These are phyloP conservation scores for Prunus campanulata DNA, from an alignment of 306 rosid genomes.

Conservation along the genomic window DNA sequence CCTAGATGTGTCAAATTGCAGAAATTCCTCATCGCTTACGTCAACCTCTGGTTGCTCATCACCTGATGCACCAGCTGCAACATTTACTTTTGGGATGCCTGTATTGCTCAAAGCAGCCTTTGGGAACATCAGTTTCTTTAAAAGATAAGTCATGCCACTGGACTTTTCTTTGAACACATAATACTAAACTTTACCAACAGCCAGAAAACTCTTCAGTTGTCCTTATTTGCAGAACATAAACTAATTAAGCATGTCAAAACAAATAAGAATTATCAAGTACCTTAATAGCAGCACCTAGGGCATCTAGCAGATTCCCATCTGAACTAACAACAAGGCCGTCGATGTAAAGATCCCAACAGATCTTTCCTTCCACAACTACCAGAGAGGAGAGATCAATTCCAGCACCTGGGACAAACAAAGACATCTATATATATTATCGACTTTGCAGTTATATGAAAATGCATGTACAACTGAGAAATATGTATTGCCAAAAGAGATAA, in stretches of 20 bases:
- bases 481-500: neutral
- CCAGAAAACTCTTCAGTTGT: neutral
- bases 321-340: conserved; percentile 84
- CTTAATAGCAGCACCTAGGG: conserved; percentile 89
- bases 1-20: conserved; percentile 84
- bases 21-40: conserved; percentile 78
- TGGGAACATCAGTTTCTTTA: conserved; percentile 26
- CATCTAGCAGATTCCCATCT: conserved; percentile 87
- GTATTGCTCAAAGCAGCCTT: conserved; percentile 89
- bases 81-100: conserved; percentile 79
- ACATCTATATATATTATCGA: conserved; percentile 4
- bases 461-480: neutral
- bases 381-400: conserved; percentile 81
- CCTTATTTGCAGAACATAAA: neutral
- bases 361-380: conserved; percentile 66
- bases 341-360: conserved; percentile 92
- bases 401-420: conserved; percentile 50
- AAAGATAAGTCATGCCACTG: too few species aligned
- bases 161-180: neutral
- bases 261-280: conserved; percentile 32
- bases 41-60: conserved; percentile 77
- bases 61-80: conserved; percentile 49
- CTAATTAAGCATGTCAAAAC: neutral
- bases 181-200: neutral
- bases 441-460: neutral